These are phyloP conservation scores for Fusarium annulatum DNA, from an alignment of 2,329 filamentous ascomycete species.

Conservation along the genomic window DNA sequence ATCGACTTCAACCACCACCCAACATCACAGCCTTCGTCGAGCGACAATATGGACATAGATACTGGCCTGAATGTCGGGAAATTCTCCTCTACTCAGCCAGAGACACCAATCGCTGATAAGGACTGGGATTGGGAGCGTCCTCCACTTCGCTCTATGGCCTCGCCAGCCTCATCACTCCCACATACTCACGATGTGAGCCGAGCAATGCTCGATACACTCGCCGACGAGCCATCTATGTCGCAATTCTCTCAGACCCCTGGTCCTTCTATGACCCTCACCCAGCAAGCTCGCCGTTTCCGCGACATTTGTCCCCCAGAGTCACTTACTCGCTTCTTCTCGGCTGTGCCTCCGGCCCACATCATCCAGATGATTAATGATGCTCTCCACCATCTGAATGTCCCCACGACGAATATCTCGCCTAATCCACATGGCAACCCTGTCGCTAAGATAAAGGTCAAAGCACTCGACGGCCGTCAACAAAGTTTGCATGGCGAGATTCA, in stretches of 20 bases:
- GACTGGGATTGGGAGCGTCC: slow-evolving; percentile 92
- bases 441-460: slow-evolving; percentile 77
- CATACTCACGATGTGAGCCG: slow-evolving; percentile 49
- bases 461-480: slow-evolving; percentile 78
- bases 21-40: slow-evolving; percentile 54
- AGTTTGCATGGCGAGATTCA: slow-evolving; percentile 79
- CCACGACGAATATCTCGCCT: slow-evolving; percentile 65
- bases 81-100: slow-evolving; percentile 87
- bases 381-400: slow-evolving; percentile 86
- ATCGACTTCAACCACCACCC: slow-evolving; percentile 85
- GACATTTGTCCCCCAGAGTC: slow-evolving; percentile 91
- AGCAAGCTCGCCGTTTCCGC: slow-evolving; percentile 86
- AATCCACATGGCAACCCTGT: slow-evolving; percentile 65
- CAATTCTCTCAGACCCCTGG: slow-evolving; percentile 86
- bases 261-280: slow-evolving; percentile 86
- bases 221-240: slow-evolving; percentile 85
- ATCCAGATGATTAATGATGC: slow-evolving; percentile 84
- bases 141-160: slow-evolving; percentile 63
- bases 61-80: slow-evolving; percentile 55
- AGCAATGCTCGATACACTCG: slow-evolving; percentile 71
- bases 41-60: slow-evolving; percentile 79
- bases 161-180: slow-evolving; percentile 52
- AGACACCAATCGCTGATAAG: slow-evolving; percentile 77
- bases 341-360: slow-evolving; percentile 78
- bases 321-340: slow-evolving; percentile 92